Base-by-base conservation (phyloP, 2,329 filamentous ascomycete genomes). In the Pseudogymnoascus sp. region DNA sequence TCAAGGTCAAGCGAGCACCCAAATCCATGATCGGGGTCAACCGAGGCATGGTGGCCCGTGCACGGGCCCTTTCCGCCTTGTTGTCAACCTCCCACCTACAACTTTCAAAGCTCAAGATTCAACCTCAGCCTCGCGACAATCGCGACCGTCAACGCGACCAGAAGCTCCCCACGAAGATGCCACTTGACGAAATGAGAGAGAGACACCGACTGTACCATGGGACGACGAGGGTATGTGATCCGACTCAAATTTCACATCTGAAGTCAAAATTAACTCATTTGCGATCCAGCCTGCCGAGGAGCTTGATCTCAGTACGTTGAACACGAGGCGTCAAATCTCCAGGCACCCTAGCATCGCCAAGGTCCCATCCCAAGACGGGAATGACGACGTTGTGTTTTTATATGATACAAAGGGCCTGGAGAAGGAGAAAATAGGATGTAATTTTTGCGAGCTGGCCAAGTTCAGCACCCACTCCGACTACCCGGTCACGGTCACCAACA, bases 401-500 rank as follows among this genome's bases (percentile, higher is more conserved):
- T 56, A 33, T 4, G 50, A 56, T 21, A 21, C 25, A 6, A 18
- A 56, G 50, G 31, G 28, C 11, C n/a, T 64, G 14, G 68, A 75
- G 16, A 72, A 73, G 4, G 78, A 82, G 60, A 77, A 76, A 60
- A 63, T 68, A 1, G 67, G 71, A n/a, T 87, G 84, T 66, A 84
- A 87, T 67, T 84, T 78, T 76, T 88, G 85, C 69, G 84, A 87
- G 70, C 76, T 87, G 35, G 79, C 81, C 5, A 73, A 75, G 0
- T 85, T 87, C 66, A 72, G 77, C 0, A 82, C 76, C 0, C 80
- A 84, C 65, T 64, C 71, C 0, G 64, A 71, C 1, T 78, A 77
- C 6, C 83, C 84, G 1, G 80, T 91, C 25, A 83, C 82, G 0
- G 80, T 92, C 1, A 75, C 86, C 61, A 93, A 93, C 70, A 76